Percentiles rank a stretch among this genome's conserved stretches.
phyloP scores from a whole-genome alignment of 768 basidiomycete species.

The Trametes cubensis region DNA sequence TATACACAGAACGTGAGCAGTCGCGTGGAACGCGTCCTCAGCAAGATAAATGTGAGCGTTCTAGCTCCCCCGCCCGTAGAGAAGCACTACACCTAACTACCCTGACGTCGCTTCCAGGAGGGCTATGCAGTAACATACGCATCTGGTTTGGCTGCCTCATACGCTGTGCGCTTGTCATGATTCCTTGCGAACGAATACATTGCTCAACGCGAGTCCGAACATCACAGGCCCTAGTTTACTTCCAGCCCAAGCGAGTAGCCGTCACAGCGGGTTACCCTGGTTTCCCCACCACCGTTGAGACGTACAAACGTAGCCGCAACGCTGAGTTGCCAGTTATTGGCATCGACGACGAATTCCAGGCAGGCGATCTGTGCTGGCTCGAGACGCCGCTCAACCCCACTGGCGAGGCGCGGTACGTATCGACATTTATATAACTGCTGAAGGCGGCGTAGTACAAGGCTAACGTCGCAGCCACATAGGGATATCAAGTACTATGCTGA shows the following conservation, averaged over 20 bases:
- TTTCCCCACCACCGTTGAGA: slow-evolving; percentile 61
- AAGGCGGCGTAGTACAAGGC: no score
- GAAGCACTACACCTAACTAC: neutral
- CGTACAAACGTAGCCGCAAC: slow-evolving; percentile 56
- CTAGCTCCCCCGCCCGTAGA: neutral
- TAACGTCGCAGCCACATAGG: slow-evolving; percentile 35
- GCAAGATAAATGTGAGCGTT: slow-evolving; percentile 58
- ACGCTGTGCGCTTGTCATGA: slow-evolving; percentile 51
- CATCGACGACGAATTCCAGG: slow-evolving; percentile 71
- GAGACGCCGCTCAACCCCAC: slow-evolving; percentile 90
- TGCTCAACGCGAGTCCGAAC: neutral
- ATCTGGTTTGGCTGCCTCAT: slow-evolving; percentile 76
- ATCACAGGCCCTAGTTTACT: slow-evolving; percentile 63
- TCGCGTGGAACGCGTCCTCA: slow-evolving; percentile 73
- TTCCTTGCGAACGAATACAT: neutral
- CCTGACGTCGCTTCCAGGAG: slow-evolving; percentile 40
- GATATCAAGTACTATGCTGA: slow-evolving; percentile 68
- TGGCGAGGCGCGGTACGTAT: slow-evolving; percentile 63
- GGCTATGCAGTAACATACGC: slow-evolving; percentile 78
- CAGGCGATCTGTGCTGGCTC: slow-evolving; percentile 82
- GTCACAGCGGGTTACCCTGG: slow-evolving; percentile 81
- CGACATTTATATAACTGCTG: no score
- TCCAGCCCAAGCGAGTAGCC: slow-evolving; percentile 76
- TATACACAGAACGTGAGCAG: slow-evolving; percentile 66
- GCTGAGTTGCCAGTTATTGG: slow-evolving; percentile 57